Percentiles rank a stretch among this genome's conserved stretches.
Conservation (phyloP, 306 rosid species). For the Spatholobus suberectus region DNA sequence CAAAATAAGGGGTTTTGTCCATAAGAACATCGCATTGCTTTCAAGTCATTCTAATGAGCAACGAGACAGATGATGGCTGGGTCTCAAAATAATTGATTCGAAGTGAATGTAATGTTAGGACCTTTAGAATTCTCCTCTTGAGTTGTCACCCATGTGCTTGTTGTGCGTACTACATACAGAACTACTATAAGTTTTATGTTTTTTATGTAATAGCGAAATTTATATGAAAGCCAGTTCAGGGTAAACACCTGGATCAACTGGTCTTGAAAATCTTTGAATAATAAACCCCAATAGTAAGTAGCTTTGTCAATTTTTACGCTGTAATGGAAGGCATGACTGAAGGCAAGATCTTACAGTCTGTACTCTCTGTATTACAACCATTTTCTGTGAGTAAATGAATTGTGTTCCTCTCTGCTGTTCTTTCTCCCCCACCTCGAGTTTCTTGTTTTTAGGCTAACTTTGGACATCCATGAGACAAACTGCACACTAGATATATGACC, state of each 20-base stretch:
- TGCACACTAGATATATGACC: neutral
- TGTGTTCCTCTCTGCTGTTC: neutral
- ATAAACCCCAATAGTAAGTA: neutral
- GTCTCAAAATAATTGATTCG: neutral
- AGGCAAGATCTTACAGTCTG: neutral
- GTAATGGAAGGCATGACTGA: neutral
- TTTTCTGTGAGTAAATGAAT: neutral
- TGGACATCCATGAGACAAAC: neutral
- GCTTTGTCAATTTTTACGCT: neutral
- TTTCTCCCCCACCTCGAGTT: neutral
- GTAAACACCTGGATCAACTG: neutral
- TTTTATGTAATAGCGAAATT: neutral
- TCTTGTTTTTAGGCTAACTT: neutral
- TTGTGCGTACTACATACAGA: neutral
- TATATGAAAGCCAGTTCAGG: neutral
- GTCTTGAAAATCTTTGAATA: conserved; percentile 2
- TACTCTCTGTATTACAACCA: conserved; percentile 7
- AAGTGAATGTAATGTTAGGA: neutral
- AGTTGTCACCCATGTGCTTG: neutral
- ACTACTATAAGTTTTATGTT: neutral
- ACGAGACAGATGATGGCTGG: conserved; percentile 17
- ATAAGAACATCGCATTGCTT: neutral
- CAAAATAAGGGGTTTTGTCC: neutral
- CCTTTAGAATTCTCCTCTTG: neutral
- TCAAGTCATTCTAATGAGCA: neutral